Percentiles rank a stretch among this genome's conserved stretches.
Evolutionary conservation across 208 protist genomes (phyloP).

Genomic region (Herpetomonas samuelpessoai): DNA sequence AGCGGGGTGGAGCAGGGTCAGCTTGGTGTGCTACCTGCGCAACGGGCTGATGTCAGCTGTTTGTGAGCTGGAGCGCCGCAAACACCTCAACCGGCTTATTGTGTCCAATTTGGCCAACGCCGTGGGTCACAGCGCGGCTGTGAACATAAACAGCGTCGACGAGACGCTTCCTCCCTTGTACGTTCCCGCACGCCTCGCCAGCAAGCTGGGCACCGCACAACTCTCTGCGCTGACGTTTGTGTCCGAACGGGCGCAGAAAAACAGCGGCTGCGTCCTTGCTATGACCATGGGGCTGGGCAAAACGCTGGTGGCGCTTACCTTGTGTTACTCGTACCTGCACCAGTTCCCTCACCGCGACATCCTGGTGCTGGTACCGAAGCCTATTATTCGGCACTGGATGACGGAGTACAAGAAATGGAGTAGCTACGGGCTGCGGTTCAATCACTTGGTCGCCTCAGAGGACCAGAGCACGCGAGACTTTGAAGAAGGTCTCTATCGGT

Average conservation of each 20-base stretch:
- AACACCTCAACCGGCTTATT: slow-evolving; percentile 47
- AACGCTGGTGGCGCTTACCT: slow-evolving; percentile 75
- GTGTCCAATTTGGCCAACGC: slow-evolving; percentile 22
- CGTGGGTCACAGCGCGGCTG: slow-evolving; percentile 19
- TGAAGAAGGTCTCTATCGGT: slow-evolving; percentile 42
- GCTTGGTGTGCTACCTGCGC: slow-evolving; percentile 86
- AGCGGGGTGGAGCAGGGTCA: slow-evolving; percentile 55
- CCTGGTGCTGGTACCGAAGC: slow-evolving; percentile 79
- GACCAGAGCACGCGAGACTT: slow-evolving; percentile 31
- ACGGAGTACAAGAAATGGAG: slow-evolving; percentile 73
- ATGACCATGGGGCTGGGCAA: slow-evolving; percentile 92
- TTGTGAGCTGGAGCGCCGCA: slow-evolving; percentile 75
- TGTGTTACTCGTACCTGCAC: slow-evolving; percentile 73
- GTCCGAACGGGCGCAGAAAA: slow-evolving; percentile 39
- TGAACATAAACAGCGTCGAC: slow-evolving; percentile 74
- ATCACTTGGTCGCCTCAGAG: slow-evolving; percentile 60
- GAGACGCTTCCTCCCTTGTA: slow-evolving; percentile 51
- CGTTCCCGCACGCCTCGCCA: slow-evolving; percentile 44
- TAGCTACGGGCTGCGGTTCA: slow-evolving; percentile 56
- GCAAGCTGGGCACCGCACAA: slow-evolving; percentile 60
- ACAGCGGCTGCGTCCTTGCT: slow-evolving; percentile 76
- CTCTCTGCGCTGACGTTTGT: slow-evolving; percentile 76
- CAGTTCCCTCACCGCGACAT: slow-evolving; percentile 41
- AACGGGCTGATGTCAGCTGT: slow-evolving; percentile 72
- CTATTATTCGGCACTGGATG: slow-evolving; percentile 78